Conservation (phyloP, 345 rosid genomes). For the Atalantia buxifolia region DNA sequence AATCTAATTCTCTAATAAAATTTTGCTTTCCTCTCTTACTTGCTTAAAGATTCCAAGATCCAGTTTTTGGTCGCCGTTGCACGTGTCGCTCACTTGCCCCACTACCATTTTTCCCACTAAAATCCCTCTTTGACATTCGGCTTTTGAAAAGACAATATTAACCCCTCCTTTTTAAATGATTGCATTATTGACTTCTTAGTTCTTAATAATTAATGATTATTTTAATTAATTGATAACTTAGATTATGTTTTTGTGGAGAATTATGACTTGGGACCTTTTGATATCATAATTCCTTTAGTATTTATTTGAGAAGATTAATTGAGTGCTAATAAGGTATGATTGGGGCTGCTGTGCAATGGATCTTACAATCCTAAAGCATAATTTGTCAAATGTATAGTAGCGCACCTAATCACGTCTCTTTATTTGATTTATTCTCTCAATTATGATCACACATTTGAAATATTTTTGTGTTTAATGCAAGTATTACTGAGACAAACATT, state of each 20-base stretch:
- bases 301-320: too few relatives aligned
- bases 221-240: too few relatives aligned
- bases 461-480: background rate
- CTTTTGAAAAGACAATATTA: background rate
- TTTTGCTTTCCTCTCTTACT: background rate
- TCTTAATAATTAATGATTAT: too few relatives aligned
- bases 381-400: too few relatives aligned
- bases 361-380: too few relatives aligned
- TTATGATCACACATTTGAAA: background rate
- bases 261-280: background rate
- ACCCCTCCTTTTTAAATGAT: background rate
- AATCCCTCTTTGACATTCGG: background rate
- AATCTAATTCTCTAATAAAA: background rate
- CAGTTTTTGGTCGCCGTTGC: background rate
- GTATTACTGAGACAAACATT: background rate
- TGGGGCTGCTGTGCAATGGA: too few relatives aligned
- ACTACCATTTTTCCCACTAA: background rate
- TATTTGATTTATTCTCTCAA: background rate
- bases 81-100: background rate
- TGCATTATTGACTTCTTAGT: background rate
- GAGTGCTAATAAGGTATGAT: too few relatives aligned
- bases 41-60: conserved; percentile 12
- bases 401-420: too few relatives aligned
- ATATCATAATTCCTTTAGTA: too few relatives aligned
- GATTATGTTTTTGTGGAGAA: background rate